Evolutionary conservation across 1,139 yeast species (phyloP), one percentile per base, ranked within the genome.

Genomic region (Hansenula lynferdii): DNA sequence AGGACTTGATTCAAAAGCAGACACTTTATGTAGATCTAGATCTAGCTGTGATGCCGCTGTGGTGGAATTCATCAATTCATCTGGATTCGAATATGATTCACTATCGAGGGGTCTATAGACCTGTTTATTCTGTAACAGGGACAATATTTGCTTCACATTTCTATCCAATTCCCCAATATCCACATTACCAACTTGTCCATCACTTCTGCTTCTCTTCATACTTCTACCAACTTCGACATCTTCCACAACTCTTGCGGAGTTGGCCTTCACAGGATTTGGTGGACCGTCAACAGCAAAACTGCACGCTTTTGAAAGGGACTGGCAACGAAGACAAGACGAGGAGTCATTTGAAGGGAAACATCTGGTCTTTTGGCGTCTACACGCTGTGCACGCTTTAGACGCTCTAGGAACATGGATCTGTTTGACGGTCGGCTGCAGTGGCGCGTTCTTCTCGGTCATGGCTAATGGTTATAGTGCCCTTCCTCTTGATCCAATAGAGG

Each of bases 331-430:
- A 44, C 62, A 57, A 22, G 41, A 47, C 31, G 42, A 47, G 16
- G 46, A 47, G 39, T 40, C 50, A 17, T 42, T 57, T 29, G 57
- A 56, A 36, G 44, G 54, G 38, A 49, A 49, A 30, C 62, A 58
- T 34, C 59, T 48, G 0, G 62, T 51, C 47, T 58, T 57, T 34
- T 57, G 54, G 20, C 54, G 53, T 31, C 61, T 56, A 31, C 62
- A 58, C 0, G 53, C 43, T 8, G 49, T 48, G 40, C 62, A 58
- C 2, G 62, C 62, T 29, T 46, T 53, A 6, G 53, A 36, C 2
- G 61, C 61, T 28, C 62, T 42, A 34, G 29, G 31, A 29, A 34
- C 27, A 17, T 21, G 22, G 18, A 27, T 8, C 14, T 28, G 36
- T 14, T 11, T 24, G 5, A 25, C 17, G 2, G 20, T 8, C 19